Evolutionary conservation across 2,329 filamentous ascomycete genomes (phyloP).

Genomic region (Chaetomiaceae sp.): DNA sequence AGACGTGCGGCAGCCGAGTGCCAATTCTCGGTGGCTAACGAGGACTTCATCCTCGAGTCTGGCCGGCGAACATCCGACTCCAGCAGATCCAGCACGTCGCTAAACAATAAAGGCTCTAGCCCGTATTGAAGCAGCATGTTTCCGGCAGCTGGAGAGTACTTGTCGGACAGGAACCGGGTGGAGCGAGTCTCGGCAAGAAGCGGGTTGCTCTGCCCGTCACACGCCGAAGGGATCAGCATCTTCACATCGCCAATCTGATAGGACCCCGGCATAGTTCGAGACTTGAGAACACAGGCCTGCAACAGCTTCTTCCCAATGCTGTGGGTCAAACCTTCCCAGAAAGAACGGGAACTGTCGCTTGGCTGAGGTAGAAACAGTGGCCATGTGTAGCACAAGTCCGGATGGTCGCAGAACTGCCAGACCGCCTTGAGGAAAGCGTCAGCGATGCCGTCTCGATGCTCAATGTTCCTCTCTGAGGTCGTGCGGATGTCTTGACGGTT

Average conservation of each 20-base stretch:
- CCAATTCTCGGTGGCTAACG: slow-evolving; percentile 1
- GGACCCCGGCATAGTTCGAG: not conserved
- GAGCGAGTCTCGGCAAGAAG: not conserved
- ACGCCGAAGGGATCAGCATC: not conserved
- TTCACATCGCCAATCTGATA: not conserved
- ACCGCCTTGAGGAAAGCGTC: not conserved
- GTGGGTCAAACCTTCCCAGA: not conserved
- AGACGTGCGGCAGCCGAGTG: not conserved
- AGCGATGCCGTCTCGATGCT: not conserved
- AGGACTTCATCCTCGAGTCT: slow-evolving; percentile 2
- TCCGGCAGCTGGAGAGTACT: too few species aligned
- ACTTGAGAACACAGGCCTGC: not conserved
- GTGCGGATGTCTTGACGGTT: not conserved
- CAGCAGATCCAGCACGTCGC: not conserved
- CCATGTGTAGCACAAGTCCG: not conserved
- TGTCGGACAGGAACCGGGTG: not conserved
- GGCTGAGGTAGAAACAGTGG: not conserved
- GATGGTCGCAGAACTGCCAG: not conserved
- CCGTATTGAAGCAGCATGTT: not conserved
- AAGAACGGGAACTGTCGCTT: not conserved
- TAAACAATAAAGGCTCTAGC: not conserved
- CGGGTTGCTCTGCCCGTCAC: not conserved
- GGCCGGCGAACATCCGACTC: not conserved
- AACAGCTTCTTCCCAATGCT: not conserved
- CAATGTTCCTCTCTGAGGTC: not conserved